phyloP scores from a whole-genome alignment of 2,329 filamentous ascomycete genomes.

The Xylariomycetidae sp. region DNA sequence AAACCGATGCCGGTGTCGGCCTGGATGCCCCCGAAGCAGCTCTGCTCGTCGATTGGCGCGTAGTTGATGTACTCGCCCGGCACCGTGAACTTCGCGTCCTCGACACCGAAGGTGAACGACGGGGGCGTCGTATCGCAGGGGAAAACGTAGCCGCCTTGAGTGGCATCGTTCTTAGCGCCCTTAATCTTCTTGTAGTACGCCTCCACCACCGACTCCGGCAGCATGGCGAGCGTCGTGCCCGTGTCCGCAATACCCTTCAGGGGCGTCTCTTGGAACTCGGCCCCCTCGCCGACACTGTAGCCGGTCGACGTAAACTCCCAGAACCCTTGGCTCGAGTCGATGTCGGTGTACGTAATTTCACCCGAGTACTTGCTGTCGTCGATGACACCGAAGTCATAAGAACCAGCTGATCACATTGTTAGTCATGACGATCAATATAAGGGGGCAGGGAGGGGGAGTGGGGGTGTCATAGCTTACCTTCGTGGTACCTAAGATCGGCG shows the following conservation, averaged over 20 bases:
- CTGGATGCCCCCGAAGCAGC: conserved; percentile 64
- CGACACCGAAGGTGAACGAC: conserved; percentile 45
- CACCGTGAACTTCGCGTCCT: conserved; percentile 41
- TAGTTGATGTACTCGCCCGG: conserved; percentile 45
- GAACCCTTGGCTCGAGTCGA: conserved; percentile 24
- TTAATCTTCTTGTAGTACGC: conserved; percentile 46
- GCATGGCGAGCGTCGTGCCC: conserved; percentile 46
- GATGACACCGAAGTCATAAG: conserved; percentile 30
- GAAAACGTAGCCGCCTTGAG: conserved; percentile 44
- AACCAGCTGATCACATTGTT: conserved; percentile 15
- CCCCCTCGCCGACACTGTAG: conserved; percentile 21
- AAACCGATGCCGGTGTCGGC: conserved; percentile 30
- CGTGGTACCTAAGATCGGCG: conserved; percentile 20
- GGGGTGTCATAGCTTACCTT: conserved; percentile 8
- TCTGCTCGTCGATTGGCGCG: conserved; percentile 35
- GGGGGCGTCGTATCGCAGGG: conserved; percentile 43
- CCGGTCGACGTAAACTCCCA: conserved; percentile 26
- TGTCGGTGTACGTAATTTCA: conserved; percentile 21
- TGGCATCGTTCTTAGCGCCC: conserved; percentile 32
- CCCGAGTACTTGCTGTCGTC: conserved; percentile 23
- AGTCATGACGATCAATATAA: conserved; percentile 1
- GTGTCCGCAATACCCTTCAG: conserved; percentile 50
- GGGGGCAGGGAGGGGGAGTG: neutral
- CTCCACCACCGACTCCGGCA: conserved; percentile 39
- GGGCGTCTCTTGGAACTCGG: conserved; percentile 11